A percentile compares a stretch with the other conserved stretches of the same genome.
Conservation (phyloP, 768 basidiomycete genomes). For the Kwoniella botswanensis region DNA sequence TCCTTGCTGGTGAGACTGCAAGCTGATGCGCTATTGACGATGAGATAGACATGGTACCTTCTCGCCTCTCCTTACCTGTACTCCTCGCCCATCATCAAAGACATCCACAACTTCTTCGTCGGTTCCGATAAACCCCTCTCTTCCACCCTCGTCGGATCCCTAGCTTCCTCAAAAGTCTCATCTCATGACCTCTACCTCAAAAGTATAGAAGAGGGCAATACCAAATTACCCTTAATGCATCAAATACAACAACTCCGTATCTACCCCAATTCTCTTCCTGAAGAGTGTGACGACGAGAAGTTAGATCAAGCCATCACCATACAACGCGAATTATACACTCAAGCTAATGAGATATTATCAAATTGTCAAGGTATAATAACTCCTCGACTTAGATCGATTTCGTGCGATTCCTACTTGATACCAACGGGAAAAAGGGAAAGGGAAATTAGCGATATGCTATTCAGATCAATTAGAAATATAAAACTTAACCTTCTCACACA, state of each 20-base stretch:
- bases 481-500: neutral
- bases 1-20: too few relatives aligned
- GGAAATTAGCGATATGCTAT: neutral
- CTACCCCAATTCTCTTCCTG: neutral
- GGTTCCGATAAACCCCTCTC: neutral
- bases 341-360: neutral
- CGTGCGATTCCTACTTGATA: neutral
- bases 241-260: neutral
- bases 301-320: neutral
- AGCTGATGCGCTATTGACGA: too few relatives aligned
- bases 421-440: neutral
- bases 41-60: slow-evolving; percentile 4
- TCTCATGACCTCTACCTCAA: slow-evolving; percentile 3
- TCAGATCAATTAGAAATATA: neutral
- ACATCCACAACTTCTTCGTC: slow-evolving; percentile 19
- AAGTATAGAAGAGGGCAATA: slow-evolving; percentile 2
- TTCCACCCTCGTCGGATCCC: neutral
- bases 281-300: neutral
- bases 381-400: neutral
- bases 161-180: neutral
- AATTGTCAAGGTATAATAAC: neutral
- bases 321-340: neutral
- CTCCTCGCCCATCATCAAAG: slow-evolving; percentile 28
- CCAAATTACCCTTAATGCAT: slow-evolving; percentile 10
- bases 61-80: slow-evolving; percentile 13